Evolutionary conservation across 345 rosid genomes (phyloP), one percentile per base, ranked within the genome.

Genomic region (Melastoma malabathricum): DNA sequence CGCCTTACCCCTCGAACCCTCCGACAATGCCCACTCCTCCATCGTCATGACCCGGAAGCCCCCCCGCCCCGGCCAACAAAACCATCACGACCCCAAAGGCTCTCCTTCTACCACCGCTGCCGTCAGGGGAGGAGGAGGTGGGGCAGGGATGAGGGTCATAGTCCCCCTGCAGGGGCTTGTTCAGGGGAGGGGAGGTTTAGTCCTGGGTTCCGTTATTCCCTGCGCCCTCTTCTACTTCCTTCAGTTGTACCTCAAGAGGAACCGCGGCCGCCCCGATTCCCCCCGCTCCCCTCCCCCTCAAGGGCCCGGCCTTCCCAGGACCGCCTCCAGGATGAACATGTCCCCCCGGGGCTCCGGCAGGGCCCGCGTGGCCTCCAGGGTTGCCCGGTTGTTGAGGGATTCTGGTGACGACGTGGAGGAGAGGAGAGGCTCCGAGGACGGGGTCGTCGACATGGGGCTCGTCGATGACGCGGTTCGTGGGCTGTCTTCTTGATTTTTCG

Each of bases 111-210:
- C 67, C 78, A 46, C 49, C 57, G n/a, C 25, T 29, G 23, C 18
- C 10, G 44, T 25, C 68, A 48, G 74, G 75, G n/a, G 60, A 71
- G 18, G 65, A 65, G 63, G 79, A 18, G 70, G 86, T 38, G 77
- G 82, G 34, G 71, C 92, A 23, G 96, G 75, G 72, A 90, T 90
- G 98, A 82, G 96, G 60, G 74, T 90, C 22, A 86, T 90, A 22
- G 94, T 90, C 44, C 98, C 98, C 1, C 67, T 90, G 52, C 98
- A 90, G 57, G 98, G 96, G 2, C 72, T 90, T 17, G 96, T 86
- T 49, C 98, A 90, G 52, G 96, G 94, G 13, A 69, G 98, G 22
- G 96, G 96, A 10, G 98, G 96, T 3, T 68, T 90, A n/a, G 71
- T 90, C 51, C 56, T 90, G 38, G 98, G 98, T 56, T 80, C 94